Evolutionary conservation across 441 rosid genomes (phyloP).

Genomic region (Caryocar brasiliense): DNA sequence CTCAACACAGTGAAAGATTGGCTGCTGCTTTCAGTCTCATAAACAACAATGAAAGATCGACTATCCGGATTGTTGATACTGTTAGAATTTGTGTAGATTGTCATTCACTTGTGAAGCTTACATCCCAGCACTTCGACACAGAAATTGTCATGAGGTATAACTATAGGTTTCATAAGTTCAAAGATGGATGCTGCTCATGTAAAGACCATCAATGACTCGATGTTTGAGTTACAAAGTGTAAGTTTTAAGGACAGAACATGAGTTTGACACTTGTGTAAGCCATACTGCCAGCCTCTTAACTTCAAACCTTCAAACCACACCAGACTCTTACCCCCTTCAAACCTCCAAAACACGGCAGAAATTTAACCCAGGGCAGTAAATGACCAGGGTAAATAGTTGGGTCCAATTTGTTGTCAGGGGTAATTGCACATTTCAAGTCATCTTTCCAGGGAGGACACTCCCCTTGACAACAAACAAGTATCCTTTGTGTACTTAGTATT

Average conservation of each 20-base stretch:
- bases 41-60: neutral
- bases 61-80: conserved; percentile 9
- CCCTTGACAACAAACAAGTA: no score
- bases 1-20: conserved; percentile 1
- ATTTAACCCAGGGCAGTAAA: no score
- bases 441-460: no score
- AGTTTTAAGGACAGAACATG: neutral
- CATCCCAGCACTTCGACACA: conserved; percentile 3
- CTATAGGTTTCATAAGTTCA: conserved; percentile 6
- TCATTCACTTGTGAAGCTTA: neutral
- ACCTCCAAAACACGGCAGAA: no score
- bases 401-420: no score
- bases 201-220: neutral
- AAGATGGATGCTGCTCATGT: conserved; percentile 6
- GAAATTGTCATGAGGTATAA: conserved; percentile 6
- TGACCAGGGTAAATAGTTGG: no score
- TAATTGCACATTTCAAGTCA: no score
- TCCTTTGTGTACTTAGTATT: no score
- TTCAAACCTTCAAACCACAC: no score
- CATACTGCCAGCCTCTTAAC: no score
- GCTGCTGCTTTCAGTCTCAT: conserved; percentile 4
- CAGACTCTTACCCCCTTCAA: no score
- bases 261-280: no score
- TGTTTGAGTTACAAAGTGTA: neutral
- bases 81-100: conserved; percentile 6